Evolutionary conservation across 352 stramenopile species (phyloP), one percentile per base, ranked within the genome.

Genomic region (Sclerospora graminicola): DNA sequence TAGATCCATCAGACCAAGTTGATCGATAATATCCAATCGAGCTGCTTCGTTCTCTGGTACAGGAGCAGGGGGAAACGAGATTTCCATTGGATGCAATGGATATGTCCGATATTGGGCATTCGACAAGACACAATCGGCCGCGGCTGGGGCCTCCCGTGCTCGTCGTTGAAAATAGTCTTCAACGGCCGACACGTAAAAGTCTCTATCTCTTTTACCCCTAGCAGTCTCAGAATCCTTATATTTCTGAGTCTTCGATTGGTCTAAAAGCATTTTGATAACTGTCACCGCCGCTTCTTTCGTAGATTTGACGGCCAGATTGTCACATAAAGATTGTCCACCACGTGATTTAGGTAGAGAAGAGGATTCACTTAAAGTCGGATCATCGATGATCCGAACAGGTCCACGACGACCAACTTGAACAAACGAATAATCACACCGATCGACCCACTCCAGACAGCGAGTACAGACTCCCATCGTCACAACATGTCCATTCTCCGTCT

Each of bases 361-460:
- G n/a, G n/a, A 13, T 14, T 37, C 28, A 15, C 24, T 33, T n/a
- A 29, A 7, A n/a, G 41, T 32, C 0, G 46, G 38, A 18, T 68
- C 54, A 3, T 70, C 60, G 4, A 70, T 24, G 19, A 70, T 61
- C 33, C 51, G 18, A 8, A 56, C 45, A 0, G 45, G 19, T 0
- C 55, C 52, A 8, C 47, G 43, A 13, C 29, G 45, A 4, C 42
- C 49, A 14, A 59, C 34, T 14, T 67, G 49, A 29, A 72, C 42
- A 37, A 59, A 34, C 10, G 57, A 57, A 31, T 68, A 75, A 20
- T 73, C 51, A 23, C 66, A 73, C 8, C 57, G 43, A 30, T 72
- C 58, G 1, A 72, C 57, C 38, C 57, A 66, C 21, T 79, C 66
- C 5, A 72, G 45, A 15, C 66, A 79, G 28, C 63, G 66, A 21